phyloP scores from a whole-genome alignment of 2,329 filamentous ascomycete genomes.

The Beauveria caledonica region DNA sequence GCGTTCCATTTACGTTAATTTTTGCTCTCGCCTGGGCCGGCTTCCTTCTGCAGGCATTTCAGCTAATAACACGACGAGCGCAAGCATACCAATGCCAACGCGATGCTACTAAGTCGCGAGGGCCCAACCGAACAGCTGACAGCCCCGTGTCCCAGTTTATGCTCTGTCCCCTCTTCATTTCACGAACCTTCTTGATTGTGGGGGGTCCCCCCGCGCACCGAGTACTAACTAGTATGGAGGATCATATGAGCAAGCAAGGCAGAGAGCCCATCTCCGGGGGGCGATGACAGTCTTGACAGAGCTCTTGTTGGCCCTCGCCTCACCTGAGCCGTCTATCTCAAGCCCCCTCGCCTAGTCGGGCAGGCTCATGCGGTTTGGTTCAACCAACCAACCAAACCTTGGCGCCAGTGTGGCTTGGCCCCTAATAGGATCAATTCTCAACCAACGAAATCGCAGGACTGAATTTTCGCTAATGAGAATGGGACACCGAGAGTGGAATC shows the following conservation, averaged over 20 bases:
- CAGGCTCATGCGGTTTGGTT: neutral
- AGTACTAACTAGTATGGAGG: neutral
- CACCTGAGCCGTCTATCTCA: neutral
- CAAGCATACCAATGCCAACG: neutral
- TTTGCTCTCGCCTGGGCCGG: neutral
- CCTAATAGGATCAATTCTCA: neutral
- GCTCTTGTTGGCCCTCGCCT: constrained; percentile 3
- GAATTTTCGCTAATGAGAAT: neutral
- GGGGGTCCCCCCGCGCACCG: neutral
- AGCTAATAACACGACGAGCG: neutral
- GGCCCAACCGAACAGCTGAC: neutral
- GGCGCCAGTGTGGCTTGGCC: constrained; percentile 8
- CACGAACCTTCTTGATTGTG: neutral
- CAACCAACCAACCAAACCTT: neutral
- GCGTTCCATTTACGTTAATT: neutral
- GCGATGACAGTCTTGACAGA: neutral
- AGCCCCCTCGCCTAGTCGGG: neutral
- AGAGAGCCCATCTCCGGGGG: neutral
- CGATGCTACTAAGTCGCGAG: neutral
- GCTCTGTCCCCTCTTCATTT: neutral
- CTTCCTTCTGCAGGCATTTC: constrained; percentile 1
- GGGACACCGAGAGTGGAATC: neutral
- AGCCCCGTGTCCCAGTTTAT: neutral
- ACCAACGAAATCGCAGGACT: neutral
- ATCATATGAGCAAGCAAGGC: neutral